These are phyloP conservation scores for Casuarina equisetifolia DNA, from an alignment of 306 rosid species.

Conservation along the genomic window DNA sequence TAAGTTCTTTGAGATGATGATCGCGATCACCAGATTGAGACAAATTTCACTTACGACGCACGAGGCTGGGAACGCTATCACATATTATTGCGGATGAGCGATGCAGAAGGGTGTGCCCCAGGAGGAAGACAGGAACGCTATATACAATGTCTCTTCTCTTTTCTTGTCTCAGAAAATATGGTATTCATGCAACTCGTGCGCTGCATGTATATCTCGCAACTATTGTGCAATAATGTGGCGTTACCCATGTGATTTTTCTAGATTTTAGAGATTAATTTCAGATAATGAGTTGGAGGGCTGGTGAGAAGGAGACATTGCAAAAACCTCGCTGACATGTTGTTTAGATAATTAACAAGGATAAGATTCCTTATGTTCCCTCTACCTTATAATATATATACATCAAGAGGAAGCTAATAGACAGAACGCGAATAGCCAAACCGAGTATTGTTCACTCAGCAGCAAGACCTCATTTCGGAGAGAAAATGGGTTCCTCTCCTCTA, in stretches of 20 bases:
- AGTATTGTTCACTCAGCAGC: slow-evolving; percentile 13
- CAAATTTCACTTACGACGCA: no score
- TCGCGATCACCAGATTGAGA: no score
- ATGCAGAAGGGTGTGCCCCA: no score
- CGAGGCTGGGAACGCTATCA: no score
- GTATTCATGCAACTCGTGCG: no score
- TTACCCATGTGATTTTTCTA: not conserved
- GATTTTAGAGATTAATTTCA: not conserved
- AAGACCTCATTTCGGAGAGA: slow-evolving; percentile 1
- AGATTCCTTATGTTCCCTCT: slow-evolving; percentile 27
- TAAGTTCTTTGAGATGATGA: no score
- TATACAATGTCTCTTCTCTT: no score
- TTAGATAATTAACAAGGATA: slow-evolving; percentile 19
- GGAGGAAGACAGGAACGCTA: no score
- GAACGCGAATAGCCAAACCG: slow-evolving; percentile 16
- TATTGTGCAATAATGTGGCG: not conserved
- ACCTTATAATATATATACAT: slow-evolving; percentile 17
- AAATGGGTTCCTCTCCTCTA: slow-evolving; percentile 37
- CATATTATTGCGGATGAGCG: no score
- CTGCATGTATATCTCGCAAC: no score
- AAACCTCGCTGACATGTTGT: slow-evolving; percentile 10
- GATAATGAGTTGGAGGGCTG: not conserved
- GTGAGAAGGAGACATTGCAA: slow-evolving; percentile 9
- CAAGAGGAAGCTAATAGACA: slow-evolving; percentile 4
- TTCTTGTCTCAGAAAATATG: no score